Base-by-base conservation (phyloP, 257 asterid species). In the Gentiana straminea region DNA sequence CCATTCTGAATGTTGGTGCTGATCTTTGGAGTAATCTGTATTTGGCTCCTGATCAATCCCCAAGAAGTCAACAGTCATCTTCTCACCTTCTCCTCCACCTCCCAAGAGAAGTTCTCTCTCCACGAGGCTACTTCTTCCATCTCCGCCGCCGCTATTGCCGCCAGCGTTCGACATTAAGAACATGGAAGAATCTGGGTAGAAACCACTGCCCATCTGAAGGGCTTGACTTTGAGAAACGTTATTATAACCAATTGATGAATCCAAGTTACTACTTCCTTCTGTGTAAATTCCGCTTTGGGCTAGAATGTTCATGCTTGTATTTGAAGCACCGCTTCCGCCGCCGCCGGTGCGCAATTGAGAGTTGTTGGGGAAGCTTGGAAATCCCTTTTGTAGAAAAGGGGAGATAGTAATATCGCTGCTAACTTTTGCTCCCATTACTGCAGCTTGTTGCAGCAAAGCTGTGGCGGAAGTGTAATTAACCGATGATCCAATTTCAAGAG, bases 341-440 rank as follows among this genome's bases (percentile, higher is more conserved):
- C 62, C 35, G 43, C 54, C 52, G 43, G 52, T 39, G 45, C 45
- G 45, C 45, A 54, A 39, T 24, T 24, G 15, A 1, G 72, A 61
- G 13, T 47, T 49, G 8, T 15, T 11, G 1, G 45, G 13, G 13
- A 56, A 49, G 38, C 68, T 53, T 24, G 73, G 51, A 50, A 68
- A 62, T 51, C 73, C 73, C 36, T 37, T 57, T 2, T 50, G 60
- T 34, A 61, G 50, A 35, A 35, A 55, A 1, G 67, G 73, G 49
- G 64, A 35, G 8, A 61, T 62, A 2, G 68, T 55, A 24, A 24
- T 24, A 35, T 68, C 56, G 55, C 62, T 60, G 11, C 64, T 57
- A 5, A 68, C 51, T 46, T 46, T 61, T 32, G 73, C 35, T 1
- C 68, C 73, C 73, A 68, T 68, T 56, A 55, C 60, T 4, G 73